These are phyloP conservation scores for Plasmodium gonderi DNA, from an alignment of 169 alveolate genomes.

Conservation along the genomic window DNA sequence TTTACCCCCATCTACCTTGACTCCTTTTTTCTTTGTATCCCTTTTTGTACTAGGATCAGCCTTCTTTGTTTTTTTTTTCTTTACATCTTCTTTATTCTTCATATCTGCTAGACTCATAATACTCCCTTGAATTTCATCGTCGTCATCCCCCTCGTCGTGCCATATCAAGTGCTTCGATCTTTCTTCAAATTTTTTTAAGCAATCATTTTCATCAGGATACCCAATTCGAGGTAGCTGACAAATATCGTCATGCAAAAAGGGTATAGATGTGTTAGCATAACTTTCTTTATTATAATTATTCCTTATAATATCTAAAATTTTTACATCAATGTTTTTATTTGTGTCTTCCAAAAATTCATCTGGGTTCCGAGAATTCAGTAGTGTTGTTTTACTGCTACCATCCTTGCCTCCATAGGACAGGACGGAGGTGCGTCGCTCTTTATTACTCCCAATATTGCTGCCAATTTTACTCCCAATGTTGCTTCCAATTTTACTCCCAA, in stretches of 20 bases:
- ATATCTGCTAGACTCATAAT: neutral
- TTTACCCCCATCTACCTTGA: neutral
- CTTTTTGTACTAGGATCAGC: neutral
- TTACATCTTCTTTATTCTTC: neutral
- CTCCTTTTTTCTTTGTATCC: neutral
- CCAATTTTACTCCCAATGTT: neutral
- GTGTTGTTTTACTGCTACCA: neutral
- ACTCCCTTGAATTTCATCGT: too few species aligned
- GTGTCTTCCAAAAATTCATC: conserved; percentile 1
- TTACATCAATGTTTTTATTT: conserved; percentile 7
- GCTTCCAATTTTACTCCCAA: neutral
- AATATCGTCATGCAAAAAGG: neutral
- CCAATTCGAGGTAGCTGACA: neutral
- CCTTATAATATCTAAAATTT: conserved; percentile 17
- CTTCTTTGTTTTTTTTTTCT: conserved; percentile 21
- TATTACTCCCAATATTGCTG: neutral
- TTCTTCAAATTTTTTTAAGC: neutral
- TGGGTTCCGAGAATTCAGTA: neutral
- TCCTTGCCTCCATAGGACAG: neutral
- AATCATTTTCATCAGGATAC: neutral
- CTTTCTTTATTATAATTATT: conserved; percentile 22
- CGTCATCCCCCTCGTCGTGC: neutral
- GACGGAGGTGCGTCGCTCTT: neutral
- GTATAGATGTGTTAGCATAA: neutral
- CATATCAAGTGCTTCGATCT: neutral